Percentiles rank a stretch among this genome's conserved stretches.
Evolutionary conservation across 768 basidiomycete species (phyloP).

Genomic region (Pulveroboletus sp.): DNA sequence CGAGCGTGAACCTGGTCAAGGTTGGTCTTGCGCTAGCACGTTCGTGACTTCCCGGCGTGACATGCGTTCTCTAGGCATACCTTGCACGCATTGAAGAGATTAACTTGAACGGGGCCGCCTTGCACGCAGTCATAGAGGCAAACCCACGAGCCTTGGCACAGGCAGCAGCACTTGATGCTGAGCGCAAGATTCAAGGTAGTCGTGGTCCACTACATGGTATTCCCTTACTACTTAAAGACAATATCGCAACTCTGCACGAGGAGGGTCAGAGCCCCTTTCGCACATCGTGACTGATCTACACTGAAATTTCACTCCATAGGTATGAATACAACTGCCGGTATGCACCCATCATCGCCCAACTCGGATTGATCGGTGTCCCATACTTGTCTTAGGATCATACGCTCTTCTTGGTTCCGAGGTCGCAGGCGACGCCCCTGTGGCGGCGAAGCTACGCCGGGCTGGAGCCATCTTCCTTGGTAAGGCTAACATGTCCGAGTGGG

Average conservation of each 20-base stretch:
- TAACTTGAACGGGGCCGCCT: constrained; percentile 50
- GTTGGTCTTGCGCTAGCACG: constrained; percentile 23
- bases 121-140: constrained; percentile 58
- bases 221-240: constrained; percentile 53
- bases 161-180: constrained; percentile 47
- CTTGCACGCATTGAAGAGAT: constrained; percentile 64
- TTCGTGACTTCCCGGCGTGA: not conserved
- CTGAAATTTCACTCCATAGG: constrained; percentile 15
- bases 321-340: constrained; percentile 38
- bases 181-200: constrained; percentile 41
- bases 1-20: constrained; percentile 61
- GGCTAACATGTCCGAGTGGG: constrained; percentile 42
- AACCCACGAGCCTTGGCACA: constrained; percentile 47
- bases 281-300: not conserved
- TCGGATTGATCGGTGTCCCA: not conserved
- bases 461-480: constrained; percentile 40
- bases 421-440: constrained; percentile 30
- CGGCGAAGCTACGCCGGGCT: constrained; percentile 27
- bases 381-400: constrained; percentile 26
- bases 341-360: not conserved
- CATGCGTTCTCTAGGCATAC: constrained; percentile 44
- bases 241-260: constrained; percentile 31
- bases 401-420: constrained; percentile 35
- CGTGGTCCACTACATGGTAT: constrained; percentile 53
- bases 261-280: constrained; percentile 21